Base-by-base conservation (phyloP, 2,329 filamentous ascomycete genomes). In the Nectriaceae sp. region DNA sequence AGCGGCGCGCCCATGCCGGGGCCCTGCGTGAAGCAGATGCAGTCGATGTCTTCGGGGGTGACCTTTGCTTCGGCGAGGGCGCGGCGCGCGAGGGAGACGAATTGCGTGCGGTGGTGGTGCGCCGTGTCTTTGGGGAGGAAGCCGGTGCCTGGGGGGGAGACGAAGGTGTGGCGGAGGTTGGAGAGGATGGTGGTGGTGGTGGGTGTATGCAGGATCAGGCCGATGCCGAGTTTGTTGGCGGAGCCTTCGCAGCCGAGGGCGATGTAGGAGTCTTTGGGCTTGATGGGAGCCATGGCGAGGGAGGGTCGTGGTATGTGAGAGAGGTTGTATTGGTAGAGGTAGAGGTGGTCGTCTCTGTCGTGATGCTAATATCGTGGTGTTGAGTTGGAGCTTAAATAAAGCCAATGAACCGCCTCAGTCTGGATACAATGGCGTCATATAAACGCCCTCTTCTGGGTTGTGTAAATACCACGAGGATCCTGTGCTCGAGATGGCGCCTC, bases 121-220 rank as follows among this genome's bases (percentile, higher is more conserved):
- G 94, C 94, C 1, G 93, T 97, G 74, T 99, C 94, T 68, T 97
- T 97, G 53, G 94, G 94, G 4, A 97, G 82, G 73, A 99, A 97
- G 4, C 94, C 94, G 51, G 92, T 89, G 37, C 94, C 94, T 1
- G 94, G 91, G 4, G 94, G 93, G 38, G 93, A 89, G 62, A 87
- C 80, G 74, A 93, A 99, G 18, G 94, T 99, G 75, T 97, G 89
- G 46, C 94, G 88, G 57, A 99, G 80, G 75, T 99, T 99, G 66
- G 92, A 86, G 58, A 99, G 89, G 66, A 99, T 86, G 31, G 77
- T 75, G 50, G 79, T 73, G 50, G 74, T 70, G 49, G 64, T 71
- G 67, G 61, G 72, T 47, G 84, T 78, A 75, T 97, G 94, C 20
- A 84, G 82, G 68, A 99, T 96, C 49, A 99, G 78, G 64, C 94